Percentiles rank a stretch among this genome's conserved stretches.
Evolutionary conservation across 495 filamentous ascomycete genomes (phyloP).

Genomic region (Penicillium odoratum): DNA sequence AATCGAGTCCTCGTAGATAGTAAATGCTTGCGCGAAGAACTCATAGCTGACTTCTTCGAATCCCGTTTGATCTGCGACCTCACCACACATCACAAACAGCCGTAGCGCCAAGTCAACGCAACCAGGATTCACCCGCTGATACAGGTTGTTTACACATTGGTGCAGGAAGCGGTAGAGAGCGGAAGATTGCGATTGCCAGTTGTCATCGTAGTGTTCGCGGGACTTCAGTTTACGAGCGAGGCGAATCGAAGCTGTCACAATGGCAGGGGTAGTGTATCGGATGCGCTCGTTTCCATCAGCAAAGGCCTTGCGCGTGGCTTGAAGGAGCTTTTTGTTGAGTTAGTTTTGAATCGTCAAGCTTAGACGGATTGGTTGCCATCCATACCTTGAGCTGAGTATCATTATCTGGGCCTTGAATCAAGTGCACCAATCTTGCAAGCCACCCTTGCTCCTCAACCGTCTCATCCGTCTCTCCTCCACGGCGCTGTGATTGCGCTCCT

Average conservation of each 20-base stretch:
- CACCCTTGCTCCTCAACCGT: constrained; percentile 97
- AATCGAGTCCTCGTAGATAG: constrained; percentile 94
- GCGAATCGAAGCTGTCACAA: constrained; percentile 87
- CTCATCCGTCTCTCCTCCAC: constrained; percentile 81
- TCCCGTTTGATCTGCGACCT: constrained; percentile 87
- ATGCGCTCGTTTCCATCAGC: constrained; percentile 92
- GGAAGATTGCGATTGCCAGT: constrained; percentile 87
- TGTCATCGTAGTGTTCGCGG: constrained; percentile 91
- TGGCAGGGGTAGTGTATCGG: constrained; percentile 88
- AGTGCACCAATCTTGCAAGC: constrained; percentile 87
- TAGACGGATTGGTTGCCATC: not conserved
- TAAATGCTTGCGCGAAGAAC: constrained; percentile 98
- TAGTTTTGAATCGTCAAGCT: constrained; percentile 18
- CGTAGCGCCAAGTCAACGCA: constrained; percentile 84
- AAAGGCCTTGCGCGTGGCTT: constrained; percentile 84
- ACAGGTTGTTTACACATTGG: constrained; percentile 79
- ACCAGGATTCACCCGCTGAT: constrained; percentile 77
- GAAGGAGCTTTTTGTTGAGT: constrained; percentile 63
- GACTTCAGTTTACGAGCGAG: constrained; percentile 87
- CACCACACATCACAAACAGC: constrained; percentile 86
- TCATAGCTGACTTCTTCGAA: constrained; percentile 97
- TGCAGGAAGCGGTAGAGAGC: constrained; percentile 95
- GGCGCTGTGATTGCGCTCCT: constrained; percentile 65
- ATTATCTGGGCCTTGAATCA: constrained; percentile 80
- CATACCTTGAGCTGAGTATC: constrained; percentile 84